These are phyloP conservation scores for Capillidium rhysosporum DNA, from an alignment of 371 early-diverging fungal genomes.

Conservation along the genomic window DNA sequence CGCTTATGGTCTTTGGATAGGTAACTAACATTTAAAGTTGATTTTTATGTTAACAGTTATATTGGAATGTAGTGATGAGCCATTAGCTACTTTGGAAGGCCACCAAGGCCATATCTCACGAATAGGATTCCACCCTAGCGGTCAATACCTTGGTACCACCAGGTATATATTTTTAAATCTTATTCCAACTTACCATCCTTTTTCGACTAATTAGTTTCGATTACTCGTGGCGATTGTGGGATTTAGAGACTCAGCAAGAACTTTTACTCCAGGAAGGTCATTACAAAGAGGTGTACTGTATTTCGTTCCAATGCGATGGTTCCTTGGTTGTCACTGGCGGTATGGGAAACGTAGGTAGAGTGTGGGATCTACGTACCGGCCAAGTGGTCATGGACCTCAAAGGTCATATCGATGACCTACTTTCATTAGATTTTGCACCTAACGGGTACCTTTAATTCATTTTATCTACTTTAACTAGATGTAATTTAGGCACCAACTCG, in stretches of 20 bases:
- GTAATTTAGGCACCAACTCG: conserved; percentile 35
- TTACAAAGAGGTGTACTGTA: conserved; percentile 70
- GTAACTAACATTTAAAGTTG: conserved; percentile 5
- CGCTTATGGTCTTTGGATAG: conserved; percentile 58
- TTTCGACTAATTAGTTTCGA: conserved; percentile 33
- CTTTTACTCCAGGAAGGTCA: conserved; percentile 87
- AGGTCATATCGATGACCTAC: conserved; percentile 81
- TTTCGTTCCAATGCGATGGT: conserved; percentile 83
- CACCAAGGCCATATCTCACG: conserved; percentile 71
- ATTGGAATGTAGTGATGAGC: conserved; percentile 31
- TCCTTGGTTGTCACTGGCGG: conserved; percentile 81
- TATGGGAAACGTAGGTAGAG: conserved; percentile 68
- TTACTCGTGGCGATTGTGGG: conserved; percentile 91
- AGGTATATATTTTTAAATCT: conserved; percentile 15
- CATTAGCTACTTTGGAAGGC: conserved; percentile 56
- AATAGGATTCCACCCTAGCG: conserved; percentile 80
- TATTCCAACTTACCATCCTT: not conserved
- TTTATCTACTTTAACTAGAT: not conserved
- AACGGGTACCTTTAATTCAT: conserved; percentile 40
- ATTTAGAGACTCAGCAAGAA: conserved; percentile 48
- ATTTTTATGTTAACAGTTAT: conserved; percentile 1
- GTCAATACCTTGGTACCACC: conserved; percentile 68
- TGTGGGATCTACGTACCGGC: conserved; percentile 92
- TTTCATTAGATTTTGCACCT: conserved; percentile 76
- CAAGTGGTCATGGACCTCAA: conserved; percentile 67